Conservation (phyloP, 2,329 filamentous ascomycete species). For the Sporothrix dimorphospora region DNA sequence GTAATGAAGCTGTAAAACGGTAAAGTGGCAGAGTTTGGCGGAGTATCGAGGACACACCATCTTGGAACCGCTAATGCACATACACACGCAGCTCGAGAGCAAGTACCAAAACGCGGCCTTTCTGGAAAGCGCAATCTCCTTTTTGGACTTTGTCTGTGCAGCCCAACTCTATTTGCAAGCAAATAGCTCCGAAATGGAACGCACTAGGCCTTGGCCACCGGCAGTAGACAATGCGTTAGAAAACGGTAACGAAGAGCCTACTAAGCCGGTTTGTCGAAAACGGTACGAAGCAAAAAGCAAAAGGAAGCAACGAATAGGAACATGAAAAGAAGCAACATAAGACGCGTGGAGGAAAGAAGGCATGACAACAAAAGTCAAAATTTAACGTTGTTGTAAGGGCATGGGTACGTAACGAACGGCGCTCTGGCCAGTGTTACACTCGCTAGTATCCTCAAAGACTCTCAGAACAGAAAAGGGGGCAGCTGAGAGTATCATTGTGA, state of each 20-base stretch:
- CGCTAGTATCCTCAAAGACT: not conserved
- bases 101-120: slow-evolving; percentile 3
- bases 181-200: slow-evolving; percentile 20
- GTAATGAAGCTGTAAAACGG: not conserved
- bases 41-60: not conserved
- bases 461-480: not conserved
- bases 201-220: not conserved
- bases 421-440: not conserved
- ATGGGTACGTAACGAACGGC: not conserved
- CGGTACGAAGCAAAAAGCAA: not conserved
- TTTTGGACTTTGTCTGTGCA: slow-evolving; percentile 19
- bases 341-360: slow-evolving; percentile 1
- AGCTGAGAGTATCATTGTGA: not conserved
- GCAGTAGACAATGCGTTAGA: not conserved
- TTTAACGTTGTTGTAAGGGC: not conserved
- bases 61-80: slow-evolving; percentile 15
- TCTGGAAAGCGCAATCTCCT: slow-evolving; percentile 17
- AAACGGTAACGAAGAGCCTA: not conserved
- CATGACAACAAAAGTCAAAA: not conserved
- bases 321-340: not conserved
- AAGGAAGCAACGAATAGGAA: not conserved
- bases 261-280: not conserved
- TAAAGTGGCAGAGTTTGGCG: not conserved
- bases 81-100: slow-evolving; percentile 9
- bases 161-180: slow-evolving; percentile 19